Evolutionary conservation across 2,329 filamentous ascomycete species (phyloP).

Genomic region (Akanthomyces dipterigenus): DNA sequence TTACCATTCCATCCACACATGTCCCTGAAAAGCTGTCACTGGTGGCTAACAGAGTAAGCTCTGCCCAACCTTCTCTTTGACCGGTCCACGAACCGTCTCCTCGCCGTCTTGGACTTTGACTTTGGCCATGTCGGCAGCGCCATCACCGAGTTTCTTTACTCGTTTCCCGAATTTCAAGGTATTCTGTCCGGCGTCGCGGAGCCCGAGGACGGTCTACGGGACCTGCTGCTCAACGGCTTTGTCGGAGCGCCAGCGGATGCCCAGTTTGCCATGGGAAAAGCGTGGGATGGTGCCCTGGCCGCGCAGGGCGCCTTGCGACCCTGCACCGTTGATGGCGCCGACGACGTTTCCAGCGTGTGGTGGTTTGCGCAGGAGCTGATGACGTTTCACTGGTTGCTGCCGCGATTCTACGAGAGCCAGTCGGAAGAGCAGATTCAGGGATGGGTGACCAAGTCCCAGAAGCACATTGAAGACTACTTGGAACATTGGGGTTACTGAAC

Average conservation of each 20-base stretch:
- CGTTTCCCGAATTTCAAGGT: conserved; percentile 3
- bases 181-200: neutral
- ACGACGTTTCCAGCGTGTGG: neutral
- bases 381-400: conserved; percentile 10
- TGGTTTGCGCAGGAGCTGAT: conserved; percentile 11
- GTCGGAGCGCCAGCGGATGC: neutral
- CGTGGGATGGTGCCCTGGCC: neutral
- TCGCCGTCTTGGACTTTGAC: conserved; percentile 3
- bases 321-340: neutral
- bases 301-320: neutral
- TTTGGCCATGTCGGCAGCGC: conserved; percentile 5
- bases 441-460: neutral
- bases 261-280: neutral
- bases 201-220: neutral
- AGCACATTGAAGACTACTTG: neutral
- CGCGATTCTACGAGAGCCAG: neutral
- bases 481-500: conserved; percentile 1
- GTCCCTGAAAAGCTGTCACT: no score
- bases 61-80: conserved; percentile 7
- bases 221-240: neutral
- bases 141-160: conserved; percentile 4
- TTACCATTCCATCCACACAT: neutral
- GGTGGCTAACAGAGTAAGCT: neutral
- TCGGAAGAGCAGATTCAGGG: neutral
- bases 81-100: neutral